These are phyloP conservation scores for Suillus decipiens DNA, from an alignment of 768 basidiomycete genomes.

Conservation along the genomic window DNA sequence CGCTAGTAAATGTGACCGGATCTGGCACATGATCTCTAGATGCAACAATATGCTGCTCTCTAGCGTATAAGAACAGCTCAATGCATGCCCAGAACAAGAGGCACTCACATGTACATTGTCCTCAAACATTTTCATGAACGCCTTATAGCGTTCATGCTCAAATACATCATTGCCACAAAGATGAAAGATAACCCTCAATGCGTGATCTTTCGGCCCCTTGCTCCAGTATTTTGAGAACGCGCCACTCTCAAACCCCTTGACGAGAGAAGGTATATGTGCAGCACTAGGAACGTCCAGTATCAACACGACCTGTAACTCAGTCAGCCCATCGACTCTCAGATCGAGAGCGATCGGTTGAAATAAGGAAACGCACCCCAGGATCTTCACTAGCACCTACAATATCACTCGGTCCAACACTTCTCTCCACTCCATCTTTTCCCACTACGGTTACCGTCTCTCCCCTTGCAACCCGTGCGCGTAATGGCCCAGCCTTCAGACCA, in stretches of 20 bases:
- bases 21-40: not conserved
- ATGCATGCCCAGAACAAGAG: not conserved
- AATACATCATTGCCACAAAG: constrained; percentile 43
- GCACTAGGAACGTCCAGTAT: not conserved
- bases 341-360: not conserved
- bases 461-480: constrained; percentile 59
- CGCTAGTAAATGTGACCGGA: constrained; percentile 1
- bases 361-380: not conserved
- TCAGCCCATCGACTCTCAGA: not conserved
- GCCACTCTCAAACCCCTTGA: not conserved
- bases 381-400: constrained; percentile 1
- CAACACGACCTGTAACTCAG: not conserved
- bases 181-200: not conserved
- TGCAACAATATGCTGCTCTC: not conserved
- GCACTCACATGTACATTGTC: constrained; percentile 57
- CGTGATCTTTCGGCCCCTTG: not conserved
- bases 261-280: not conserved
- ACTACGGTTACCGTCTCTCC: constrained; percentile 59
- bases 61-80: not conserved
- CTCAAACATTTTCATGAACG: constrained; percentile 73
- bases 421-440: not conserved
- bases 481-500: constrained; percentile 59
- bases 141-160: constrained; percentile 65
- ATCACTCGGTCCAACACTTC: constrained; percentile 2
- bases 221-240: not conserved